Evolutionary conservation across 306 rosid genomes (phyloP).

Genomic region (Datisca glomerata): DNA sequence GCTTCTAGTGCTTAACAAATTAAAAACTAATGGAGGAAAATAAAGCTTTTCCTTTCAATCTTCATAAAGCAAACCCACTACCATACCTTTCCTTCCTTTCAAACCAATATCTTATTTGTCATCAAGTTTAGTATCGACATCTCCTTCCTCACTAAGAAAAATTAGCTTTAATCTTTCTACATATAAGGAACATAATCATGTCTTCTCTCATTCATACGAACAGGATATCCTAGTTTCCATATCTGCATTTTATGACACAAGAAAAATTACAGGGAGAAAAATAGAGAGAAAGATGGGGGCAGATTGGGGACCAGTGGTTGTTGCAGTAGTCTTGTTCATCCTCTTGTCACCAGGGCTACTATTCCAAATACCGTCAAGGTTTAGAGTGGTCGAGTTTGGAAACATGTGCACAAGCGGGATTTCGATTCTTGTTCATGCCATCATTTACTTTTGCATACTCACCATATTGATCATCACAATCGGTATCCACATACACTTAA

Average conservation of each 20-base stretch:
- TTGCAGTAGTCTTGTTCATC: conserved; percentile 75
- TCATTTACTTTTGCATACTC: conserved; percentile 64
- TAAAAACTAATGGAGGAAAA: no score
- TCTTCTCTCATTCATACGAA: no score
- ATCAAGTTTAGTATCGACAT: conserved; percentile 61
- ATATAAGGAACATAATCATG: no score
- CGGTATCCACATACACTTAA: conserved; percentile 81
- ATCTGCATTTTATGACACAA: no score
- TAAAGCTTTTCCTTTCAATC: conserved; percentile 17
- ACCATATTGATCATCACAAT: conserved; percentile 71
- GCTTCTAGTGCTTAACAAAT: no score
- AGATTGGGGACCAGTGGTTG: conserved; percentile 84
- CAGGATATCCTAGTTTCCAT: no score
- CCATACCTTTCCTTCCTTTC: conserved; percentile 53
- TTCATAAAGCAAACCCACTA: conserved; percentile 53
- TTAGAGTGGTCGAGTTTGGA: conserved; percentile 74
- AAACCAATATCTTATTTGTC: conserved; percentile 37
- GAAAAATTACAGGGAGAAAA: no score
- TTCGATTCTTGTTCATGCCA: conserved; percentile 76
- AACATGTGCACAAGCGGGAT: conserved; percentile 91
- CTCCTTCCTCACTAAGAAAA: conserved; percentile 75
- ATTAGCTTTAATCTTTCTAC: no score
- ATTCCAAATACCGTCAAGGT: conserved; percentile 70
- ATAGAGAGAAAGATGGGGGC: conserved; percentile 37
- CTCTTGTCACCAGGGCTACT: conserved; percentile 80